Base-by-base conservation (phyloP, 2,329 filamentous ascomycete species). In the Ophiostoma piceae region DNA sequence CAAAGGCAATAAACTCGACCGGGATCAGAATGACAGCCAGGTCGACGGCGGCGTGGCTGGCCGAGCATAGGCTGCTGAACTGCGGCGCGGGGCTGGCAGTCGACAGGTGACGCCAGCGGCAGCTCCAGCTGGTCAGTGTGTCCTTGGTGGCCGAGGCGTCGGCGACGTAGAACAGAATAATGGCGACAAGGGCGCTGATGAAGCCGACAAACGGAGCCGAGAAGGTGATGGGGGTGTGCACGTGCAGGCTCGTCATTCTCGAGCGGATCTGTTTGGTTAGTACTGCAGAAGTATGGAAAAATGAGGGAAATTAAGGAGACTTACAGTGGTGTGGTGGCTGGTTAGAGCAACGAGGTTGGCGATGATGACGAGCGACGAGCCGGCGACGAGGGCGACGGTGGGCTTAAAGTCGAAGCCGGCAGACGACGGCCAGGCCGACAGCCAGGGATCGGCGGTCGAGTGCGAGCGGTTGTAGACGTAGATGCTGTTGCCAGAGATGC, bases 51-150 rank as follows among this genome's bases (percentile, higher is more conserved):
- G 82, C 83, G 74, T 82, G 81, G 77, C 82, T 86, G 78, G 88
- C 82, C 71, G 78, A 80, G 77, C 87, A 89, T 67, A 89, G 77
- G 0, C 82, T 82, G 19, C 80, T 82, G 75, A 87, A 89, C 74
- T 85, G 80, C 39, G 87, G 86, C 72, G 82, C 77, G 47, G 79
- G 75, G 19, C 75, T 74, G 84, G 88, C 87, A 71, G 78, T 76
- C n/a, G 57, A 22, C 12, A 88, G 78, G 29, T 79, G 74, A 9
- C 79, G 77, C 87, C 87, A 89, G 72, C 85, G 85, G 77, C 87
- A 89, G 57, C 82, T 84, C 87, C 87, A 89, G 77, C 84, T 87
- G 75, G 88, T 80, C 12, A 89, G 77, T 7, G 85, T 86, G 75
- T 87, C 85, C 71, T 79, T 78, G 9, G 79, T 80, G 16, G 77